A percentile compares a stretch with the other conserved stretches of the same genome.
Evolutionary conservation across 805 yeast species (phyloP).

Genomic region (Kodamaea neixiangensis): DNA sequence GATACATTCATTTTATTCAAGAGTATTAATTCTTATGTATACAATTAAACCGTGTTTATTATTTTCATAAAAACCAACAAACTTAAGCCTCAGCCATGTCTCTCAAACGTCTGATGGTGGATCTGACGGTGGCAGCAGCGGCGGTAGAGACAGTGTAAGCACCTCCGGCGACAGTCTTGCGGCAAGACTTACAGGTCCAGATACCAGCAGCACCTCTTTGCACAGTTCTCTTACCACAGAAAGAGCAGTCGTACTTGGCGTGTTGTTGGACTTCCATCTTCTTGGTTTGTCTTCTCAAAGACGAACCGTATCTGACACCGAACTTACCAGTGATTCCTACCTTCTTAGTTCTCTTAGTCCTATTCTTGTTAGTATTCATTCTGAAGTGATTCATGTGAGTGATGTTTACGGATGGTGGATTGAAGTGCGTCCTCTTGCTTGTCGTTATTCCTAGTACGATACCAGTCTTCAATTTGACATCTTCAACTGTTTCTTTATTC

Average conservation of each 20-base stretch:
- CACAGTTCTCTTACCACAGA: constrained; percentile 99
- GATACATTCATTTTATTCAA: constrained; percentile 6
- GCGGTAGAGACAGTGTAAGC: constrained; percentile 99
- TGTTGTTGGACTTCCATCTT: constrained; percentile 99
- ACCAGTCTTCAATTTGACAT: no score
- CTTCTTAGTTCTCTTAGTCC: constrained; percentile 99
- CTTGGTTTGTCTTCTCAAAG: constrained; percentile 99
- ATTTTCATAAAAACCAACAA: constrained; percentile 15
- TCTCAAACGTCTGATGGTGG: constrained; percentile 99
- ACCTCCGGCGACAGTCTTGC: constrained; percentile 99
- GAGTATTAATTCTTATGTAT: constrained; percentile 14
- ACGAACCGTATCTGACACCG: constrained; percentile 99
- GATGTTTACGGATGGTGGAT: neutral
- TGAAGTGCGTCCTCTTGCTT: no score
- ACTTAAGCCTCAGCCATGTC: constrained; percentile 98
- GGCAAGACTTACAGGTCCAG: constrained; percentile 96
- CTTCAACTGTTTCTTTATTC: neutral
- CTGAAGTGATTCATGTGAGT: neutral
- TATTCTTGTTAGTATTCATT: constrained; percentile 46
- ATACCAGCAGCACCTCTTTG: constrained; percentile 98
- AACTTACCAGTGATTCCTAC: constrained; percentile 99
- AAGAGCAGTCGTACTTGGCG: constrained; percentile 97
- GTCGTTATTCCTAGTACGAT: no score
- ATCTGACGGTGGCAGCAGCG: constrained; percentile 99
- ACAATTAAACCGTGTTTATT: constrained; percentile 7